Evolutionary conservation across 306 rosid species (phyloP).

Genomic region (Hippophae gyantsensis): DNA sequence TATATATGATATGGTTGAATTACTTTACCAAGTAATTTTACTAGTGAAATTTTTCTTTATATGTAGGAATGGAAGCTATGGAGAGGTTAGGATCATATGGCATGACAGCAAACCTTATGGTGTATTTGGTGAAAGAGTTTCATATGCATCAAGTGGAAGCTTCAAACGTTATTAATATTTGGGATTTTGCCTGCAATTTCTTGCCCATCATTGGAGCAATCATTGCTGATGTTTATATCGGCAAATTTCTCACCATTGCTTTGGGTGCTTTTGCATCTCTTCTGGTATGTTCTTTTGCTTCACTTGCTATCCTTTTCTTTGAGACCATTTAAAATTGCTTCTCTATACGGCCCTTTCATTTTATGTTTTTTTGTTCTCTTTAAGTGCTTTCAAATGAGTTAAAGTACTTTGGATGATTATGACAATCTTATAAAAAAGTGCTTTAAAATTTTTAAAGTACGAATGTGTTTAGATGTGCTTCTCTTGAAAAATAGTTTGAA

Average conservation of each 20-base stretch:
- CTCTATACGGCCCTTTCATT: not conserved
- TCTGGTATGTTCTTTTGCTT: constrained; percentile 22
- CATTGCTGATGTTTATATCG: constrained; percentile 36
- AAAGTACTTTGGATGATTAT: too few relatives aligned
- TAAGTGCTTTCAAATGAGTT: not conserved
- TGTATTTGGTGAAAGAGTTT: constrained; percentile 35
- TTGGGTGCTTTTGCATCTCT: constrained; percentile 36
- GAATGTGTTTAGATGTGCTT: too few relatives aligned
- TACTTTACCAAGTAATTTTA: too few relatives aligned
- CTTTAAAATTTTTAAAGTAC: too few relatives aligned
- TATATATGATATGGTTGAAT: too few relatives aligned
- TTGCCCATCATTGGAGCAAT: constrained; percentile 33
- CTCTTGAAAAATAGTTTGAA: too few relatives aligned
- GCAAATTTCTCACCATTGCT: constrained; percentile 33
- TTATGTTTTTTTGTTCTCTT: too few relatives aligned
- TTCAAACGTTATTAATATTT: constrained; percentile 31
- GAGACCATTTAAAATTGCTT: too few relatives aligned
- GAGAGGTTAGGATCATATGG: constrained; percentile 44
- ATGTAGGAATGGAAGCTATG: constrained; percentile 39
- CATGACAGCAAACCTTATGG: constrained; percentile 33
- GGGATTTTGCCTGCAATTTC: constrained; percentile 24
- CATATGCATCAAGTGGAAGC: constrained; percentile 42
- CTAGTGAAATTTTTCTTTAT: not conserved
- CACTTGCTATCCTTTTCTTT: not conserved
- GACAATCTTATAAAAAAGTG: too few relatives aligned